phyloP scores from a whole-genome alignment of 169 alveolate species.

The Eimeria mitis region DNA sequence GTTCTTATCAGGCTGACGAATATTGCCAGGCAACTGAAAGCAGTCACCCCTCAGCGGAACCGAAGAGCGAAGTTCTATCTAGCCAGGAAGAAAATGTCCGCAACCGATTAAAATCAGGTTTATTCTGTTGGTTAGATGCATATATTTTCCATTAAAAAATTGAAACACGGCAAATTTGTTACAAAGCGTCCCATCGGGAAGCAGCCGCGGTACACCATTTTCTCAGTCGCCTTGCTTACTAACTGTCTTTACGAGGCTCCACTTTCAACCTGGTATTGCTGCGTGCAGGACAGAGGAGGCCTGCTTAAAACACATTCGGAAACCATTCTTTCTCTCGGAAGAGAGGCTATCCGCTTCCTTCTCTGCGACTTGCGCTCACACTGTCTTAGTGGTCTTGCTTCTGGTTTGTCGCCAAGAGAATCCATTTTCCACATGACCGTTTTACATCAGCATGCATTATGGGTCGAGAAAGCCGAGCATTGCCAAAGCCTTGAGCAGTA shows the following conservation, averaged over 20 bases:
- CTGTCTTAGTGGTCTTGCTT: slow-evolving; percentile 58
- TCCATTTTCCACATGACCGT: slow-evolving; percentile 17
- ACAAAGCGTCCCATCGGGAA: background rate
- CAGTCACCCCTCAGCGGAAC: background rate
- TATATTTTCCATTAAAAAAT: background rate
- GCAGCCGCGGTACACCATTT: background rate
- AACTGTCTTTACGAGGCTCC: background rate
- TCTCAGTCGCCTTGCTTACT: background rate
- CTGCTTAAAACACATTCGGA: slow-evolving; percentile 9
- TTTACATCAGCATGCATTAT: slow-evolving; percentile 62
- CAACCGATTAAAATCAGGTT: background rate
- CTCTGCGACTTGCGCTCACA: slow-evolving; percentile 63
- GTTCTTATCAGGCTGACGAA: background rate
- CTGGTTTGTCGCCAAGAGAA: slow-evolving; percentile 47
- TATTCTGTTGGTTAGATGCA: background rate
- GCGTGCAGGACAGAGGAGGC: slow-evolving; percentile 13
- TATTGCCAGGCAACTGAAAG: background rate
- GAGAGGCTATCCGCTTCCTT: slow-evolving; percentile 75
- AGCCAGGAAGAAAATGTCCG: background rate
- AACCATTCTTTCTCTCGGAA: slow-evolving; percentile 42
- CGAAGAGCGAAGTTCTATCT: background rate
- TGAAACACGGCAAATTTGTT: background rate
- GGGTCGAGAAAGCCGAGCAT: slow-evolving; percentile 66
- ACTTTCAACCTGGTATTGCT: background rate
- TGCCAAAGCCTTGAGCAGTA: slow-evolving; percentile 73